Evolutionary conservation across 2,329 filamentous ascomycete genomes (phyloP).

Genomic region (Hymenoscyphus repandus): DNA sequence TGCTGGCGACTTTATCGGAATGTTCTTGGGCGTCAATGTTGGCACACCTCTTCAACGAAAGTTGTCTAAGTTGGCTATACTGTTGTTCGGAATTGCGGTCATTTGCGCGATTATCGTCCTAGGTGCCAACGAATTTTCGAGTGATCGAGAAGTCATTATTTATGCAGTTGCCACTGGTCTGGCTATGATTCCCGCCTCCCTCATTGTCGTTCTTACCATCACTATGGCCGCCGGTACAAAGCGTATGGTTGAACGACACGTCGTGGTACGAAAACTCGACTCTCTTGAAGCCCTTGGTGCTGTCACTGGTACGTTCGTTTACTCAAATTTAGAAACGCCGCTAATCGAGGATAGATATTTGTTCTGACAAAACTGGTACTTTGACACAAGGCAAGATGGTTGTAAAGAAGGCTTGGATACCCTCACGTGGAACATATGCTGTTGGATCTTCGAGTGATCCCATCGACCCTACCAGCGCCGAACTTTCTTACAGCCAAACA

Average conservation of each 20-base stretch:
- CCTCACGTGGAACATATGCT: constrained; percentile 44
- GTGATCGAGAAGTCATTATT: constrained; percentile 52
- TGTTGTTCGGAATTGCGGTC: constrained; percentile 58
- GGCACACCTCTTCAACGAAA: constrained; percentile 63
- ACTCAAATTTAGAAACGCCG: too few species aligned
- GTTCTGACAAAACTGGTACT: constrained; percentile 72
- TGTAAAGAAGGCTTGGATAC: constrained; percentile 49
- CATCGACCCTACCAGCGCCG: constrained; percentile 44
- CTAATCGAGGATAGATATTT: too few species aligned
- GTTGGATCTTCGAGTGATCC: constrained; percentile 46
- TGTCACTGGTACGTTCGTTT: constrained; percentile 50
- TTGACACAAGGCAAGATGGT: constrained; percentile 49
- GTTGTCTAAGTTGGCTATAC: constrained; percentile 57
- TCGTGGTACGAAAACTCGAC: constrained; percentile 52
- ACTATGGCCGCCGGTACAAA: constrained; percentile 60
- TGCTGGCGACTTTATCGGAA: constrained; percentile 48
- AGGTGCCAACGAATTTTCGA: constrained; percentile 49
- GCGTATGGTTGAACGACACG: constrained; percentile 50
- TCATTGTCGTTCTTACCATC: constrained; percentile 62
- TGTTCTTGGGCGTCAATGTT: constrained; percentile 58
- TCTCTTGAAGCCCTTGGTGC: constrained; percentile 51
- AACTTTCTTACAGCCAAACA: constrained; percentile 33
- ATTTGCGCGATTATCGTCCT: constrained; percentile 62
- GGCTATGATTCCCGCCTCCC: constrained; percentile 56
- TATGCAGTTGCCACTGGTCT: constrained; percentile 56